phyloP scores from a whole-genome alignment of 2,329 filamentous ascomycete species.

The Huntiella moniliformis region DNA sequence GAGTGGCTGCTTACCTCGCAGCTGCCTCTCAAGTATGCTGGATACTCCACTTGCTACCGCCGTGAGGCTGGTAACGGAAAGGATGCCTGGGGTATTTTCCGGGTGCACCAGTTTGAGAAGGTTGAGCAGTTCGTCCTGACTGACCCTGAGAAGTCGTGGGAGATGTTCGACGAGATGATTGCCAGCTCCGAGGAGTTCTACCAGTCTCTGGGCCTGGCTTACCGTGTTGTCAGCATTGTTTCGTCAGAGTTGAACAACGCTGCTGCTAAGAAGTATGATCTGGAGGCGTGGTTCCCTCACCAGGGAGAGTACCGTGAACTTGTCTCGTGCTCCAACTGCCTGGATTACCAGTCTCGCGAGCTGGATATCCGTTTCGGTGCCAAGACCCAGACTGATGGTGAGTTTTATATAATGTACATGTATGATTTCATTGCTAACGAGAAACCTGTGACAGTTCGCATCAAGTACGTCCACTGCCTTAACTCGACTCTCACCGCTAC shows the following conservation, averaged over 20 bases:
- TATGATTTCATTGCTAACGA: neutral
- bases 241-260: slow-evolving; percentile 78
- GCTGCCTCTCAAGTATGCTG: slow-evolving; percentile 79
- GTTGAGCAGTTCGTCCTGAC: slow-evolving; percentile 66
- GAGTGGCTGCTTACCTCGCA: slow-evolving; percentile 80
- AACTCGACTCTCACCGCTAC: slow-evolving; percentile 85
- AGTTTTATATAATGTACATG: slow-evolving; percentile 6
- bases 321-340: slow-evolving; percentile 94
- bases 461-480: slow-evolving; percentile 85
- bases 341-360: slow-evolving; percentile 87
- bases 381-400: slow-evolving; percentile 67
- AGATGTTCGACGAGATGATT: slow-evolving; percentile 89
- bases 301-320: slow-evolving; percentile 98
- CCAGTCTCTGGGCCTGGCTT: slow-evolving; percentile 71
- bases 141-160: slow-evolving; percentile 80
- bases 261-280: slow-evolving; percentile 73
- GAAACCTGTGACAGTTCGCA: slow-evolving; percentile 25
- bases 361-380: slow-evolving; percentile 81
- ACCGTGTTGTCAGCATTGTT: slow-evolving; percentile 83
- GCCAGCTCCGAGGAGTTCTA: slow-evolving; percentile 84
- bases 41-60: slow-evolving; percentile 87
- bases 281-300: slow-evolving; percentile 83
- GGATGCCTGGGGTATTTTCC: slow-evolving; percentile 95
- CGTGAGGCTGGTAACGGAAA: slow-evolving; percentile 79
- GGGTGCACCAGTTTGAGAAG: slow-evolving; percentile 96